These are phyloP conservation scores for Ambrosia hybrid DNA, from an alignment of 140 eudicot species.

Conservation along the genomic window DNA sequence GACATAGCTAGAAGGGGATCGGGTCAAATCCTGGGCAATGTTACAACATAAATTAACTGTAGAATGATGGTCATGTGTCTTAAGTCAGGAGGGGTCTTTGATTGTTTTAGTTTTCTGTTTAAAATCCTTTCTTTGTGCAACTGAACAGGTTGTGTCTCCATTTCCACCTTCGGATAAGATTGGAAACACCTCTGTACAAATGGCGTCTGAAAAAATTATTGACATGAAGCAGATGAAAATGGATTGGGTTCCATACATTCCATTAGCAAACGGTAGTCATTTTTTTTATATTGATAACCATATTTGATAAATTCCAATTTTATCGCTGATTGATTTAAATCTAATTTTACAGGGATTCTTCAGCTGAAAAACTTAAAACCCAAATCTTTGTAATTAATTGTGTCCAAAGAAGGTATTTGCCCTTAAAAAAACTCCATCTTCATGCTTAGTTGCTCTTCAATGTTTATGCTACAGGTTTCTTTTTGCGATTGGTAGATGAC, in stretches of 20 bases:
- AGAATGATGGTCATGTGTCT: too few relatives aligned
- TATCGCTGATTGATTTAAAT: background rate
- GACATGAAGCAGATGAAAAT: conserved; percentile 83
- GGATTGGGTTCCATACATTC: conserved; percentile 89
- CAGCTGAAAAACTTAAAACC: conserved; percentile 18
- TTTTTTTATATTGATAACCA: background rate
- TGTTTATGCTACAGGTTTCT: background rate
- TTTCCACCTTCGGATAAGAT: conserved; percentile 78
- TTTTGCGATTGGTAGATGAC: background rate
- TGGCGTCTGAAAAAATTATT: conserved; percentile 66
- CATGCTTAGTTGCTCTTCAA: conserved; percentile 1
- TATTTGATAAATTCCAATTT: background rate
- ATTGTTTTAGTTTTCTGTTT: background rate
- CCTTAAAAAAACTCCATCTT: background rate
- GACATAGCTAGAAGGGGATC: too few relatives aligned
- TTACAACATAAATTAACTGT: too few relatives aligned
- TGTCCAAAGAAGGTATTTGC: conserved; percentile 25
- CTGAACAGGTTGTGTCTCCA: conserved; percentile 63
- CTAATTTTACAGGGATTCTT: conserved; percentile 8
- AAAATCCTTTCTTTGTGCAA: background rate
- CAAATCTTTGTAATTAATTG: conserved; percentile 17
- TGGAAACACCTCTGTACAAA: conserved; percentile 67
- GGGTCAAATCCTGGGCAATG: too few relatives aligned
- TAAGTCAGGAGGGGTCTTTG: too few relatives aligned
- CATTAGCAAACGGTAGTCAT: conserved; percentile 52